Evolutionary conservation across 2,329 filamentous ascomycete species (phyloP).

Genomic region (Dactylellina haptotyla): DNA sequence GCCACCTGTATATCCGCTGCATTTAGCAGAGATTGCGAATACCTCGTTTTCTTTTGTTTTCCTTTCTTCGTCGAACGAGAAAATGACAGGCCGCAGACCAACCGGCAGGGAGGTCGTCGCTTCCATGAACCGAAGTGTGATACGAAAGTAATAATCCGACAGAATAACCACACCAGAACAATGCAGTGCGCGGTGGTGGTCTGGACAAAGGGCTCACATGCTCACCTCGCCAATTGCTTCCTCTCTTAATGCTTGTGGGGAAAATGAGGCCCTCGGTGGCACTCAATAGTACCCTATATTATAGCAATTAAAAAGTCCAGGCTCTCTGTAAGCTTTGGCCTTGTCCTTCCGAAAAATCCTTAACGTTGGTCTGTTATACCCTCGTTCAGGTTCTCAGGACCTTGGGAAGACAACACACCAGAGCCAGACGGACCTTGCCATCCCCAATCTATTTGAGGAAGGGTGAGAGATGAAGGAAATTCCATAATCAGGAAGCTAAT

Average conservation of each 20-base stretch:
- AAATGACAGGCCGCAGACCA: slow-evolving; percentile 9
- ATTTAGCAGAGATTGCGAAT: slow-evolving; percentile 54
- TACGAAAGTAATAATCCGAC: slow-evolving; percentile 51
- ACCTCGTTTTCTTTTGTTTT: neutral
- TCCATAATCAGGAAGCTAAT: neutral
- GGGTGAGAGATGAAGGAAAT: slow-evolving; percentile 12
- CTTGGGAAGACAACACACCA: slow-evolving; percentile 36
- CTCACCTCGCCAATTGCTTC: slow-evolving; percentile 44
- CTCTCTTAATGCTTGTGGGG: slow-evolving; percentile 33
- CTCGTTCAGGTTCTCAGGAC: neutral
- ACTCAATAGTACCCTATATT: slow-evolving; percentile 51
- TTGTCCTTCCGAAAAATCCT: slow-evolving; percentile 28
- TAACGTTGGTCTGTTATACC: slow-evolving; percentile 39
- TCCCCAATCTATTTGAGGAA: slow-evolving; percentile 34
- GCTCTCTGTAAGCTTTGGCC: slow-evolving; percentile 34
- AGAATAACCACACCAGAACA: slow-evolving; percentile 28
- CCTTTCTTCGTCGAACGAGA: slow-evolving; percentile 1
- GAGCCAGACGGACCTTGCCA: slow-evolving; percentile 32
- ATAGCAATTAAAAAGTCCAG: slow-evolving; percentile 51
- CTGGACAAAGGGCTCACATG: slow-evolving; percentile 50
- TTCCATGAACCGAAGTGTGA: slow-evolving; percentile 47
- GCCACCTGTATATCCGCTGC: slow-evolving; percentile 54
- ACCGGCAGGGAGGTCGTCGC: slow-evolving; percentile 27
- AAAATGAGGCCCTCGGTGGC: slow-evolving; percentile 23
- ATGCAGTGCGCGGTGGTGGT: neutral